Percentiles rank a stretch among this genome's conserved stretches.
Conservation (phyloP, 345 rosid species). For the Turritis glabra region DNA sequence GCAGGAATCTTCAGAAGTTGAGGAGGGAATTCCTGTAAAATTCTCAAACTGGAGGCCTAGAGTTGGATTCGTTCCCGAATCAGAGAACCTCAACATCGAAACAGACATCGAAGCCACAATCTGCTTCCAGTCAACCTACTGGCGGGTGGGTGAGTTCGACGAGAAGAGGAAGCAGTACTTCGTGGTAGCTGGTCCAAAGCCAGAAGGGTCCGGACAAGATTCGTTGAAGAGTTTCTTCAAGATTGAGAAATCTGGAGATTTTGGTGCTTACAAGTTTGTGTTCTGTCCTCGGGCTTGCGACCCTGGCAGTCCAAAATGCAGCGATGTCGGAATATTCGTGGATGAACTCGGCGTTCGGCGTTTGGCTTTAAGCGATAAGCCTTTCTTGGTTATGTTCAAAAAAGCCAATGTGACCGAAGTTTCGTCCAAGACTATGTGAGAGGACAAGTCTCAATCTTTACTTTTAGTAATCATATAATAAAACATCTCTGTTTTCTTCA, state of each 20-base stretch:
- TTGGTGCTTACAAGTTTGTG: constrained; percentile 52
- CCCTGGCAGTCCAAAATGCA: constrained; percentile 41
- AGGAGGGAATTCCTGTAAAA: constrained; percentile 34
- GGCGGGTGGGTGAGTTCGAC: constrained; percentile 51
- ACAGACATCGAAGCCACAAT: constrained; percentile 37
- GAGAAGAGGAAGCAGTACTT: constrained; percentile 40
- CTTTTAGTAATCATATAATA: not conserved
- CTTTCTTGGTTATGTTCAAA: constrained; percentile 57
- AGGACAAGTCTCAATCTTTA: not conserved
- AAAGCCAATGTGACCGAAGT: constrained; percentile 41
- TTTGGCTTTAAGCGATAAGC: constrained; percentile 50
- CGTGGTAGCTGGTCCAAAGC: constrained; percentile 47
- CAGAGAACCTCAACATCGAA: constrained; percentile 37
- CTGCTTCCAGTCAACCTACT: constrained; percentile 49
- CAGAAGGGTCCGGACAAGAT: constrained; percentile 41
- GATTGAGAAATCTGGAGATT: constrained; percentile 45
- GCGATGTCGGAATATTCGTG: constrained; percentile 50
- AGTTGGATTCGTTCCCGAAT: constrained; percentile 20
- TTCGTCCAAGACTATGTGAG: constrained; percentile 24
- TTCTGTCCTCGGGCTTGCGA: constrained; percentile 55
- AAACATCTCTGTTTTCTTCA: not conserved
- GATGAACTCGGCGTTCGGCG: constrained; percentile 47
- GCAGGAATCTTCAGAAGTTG: constrained; percentile 32
- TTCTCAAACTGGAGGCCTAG: constrained; percentile 29
- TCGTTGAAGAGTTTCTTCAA: constrained; percentile 58